Conservation (phyloP, 495 filamentous ascomycete genomes). For the Bacidia rubella region DNA sequence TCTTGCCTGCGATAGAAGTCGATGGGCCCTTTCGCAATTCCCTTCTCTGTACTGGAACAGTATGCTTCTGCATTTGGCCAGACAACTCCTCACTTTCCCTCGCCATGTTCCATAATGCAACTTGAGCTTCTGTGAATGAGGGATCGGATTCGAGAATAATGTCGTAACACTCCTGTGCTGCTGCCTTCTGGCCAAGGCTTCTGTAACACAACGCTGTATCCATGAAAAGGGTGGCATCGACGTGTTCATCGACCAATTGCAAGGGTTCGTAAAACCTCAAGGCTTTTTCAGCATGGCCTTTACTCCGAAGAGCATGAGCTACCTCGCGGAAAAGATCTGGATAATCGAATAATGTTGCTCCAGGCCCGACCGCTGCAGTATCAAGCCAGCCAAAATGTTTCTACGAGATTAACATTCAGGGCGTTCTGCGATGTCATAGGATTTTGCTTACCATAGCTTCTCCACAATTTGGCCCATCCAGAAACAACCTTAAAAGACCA, state of each 20-base stretch:
- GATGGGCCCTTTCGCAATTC: background rate
- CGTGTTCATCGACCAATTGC: conserved; percentile 40
- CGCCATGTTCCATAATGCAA: conserved; percentile 67
- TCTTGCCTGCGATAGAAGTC: background rate
- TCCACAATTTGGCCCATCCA: conserved; percentile 42
- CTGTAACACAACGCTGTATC: conserved; percentile 63
- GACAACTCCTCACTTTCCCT: conserved; percentile 47
- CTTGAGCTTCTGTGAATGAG: conserved; percentile 54
- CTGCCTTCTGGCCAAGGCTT: conserved; percentile 42
- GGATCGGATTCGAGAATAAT: conserved; percentile 55
- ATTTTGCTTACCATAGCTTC: conserved; percentile 57
- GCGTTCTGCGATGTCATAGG: conserved; percentile 2
- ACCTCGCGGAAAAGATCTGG: conserved; percentile 64
- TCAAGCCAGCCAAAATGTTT: conserved; percentile 53
- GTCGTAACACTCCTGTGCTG: conserved; percentile 64
- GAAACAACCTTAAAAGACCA: conserved; percentile 62
- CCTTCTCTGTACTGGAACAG: background rate
- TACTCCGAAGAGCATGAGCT: conserved; percentile 51
- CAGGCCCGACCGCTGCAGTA: conserved; percentile 35
- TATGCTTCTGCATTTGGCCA: background rate
- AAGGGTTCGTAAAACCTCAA: conserved; percentile 62
- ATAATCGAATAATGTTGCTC: conserved; percentile 45
- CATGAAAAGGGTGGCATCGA: conserved; percentile 49
- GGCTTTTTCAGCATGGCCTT: conserved; percentile 44
- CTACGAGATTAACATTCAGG: conserved; percentile 22